Base-by-base conservation (phyloP, 164 flowering plant species). In the Magnolia changhungtana region DNA sequence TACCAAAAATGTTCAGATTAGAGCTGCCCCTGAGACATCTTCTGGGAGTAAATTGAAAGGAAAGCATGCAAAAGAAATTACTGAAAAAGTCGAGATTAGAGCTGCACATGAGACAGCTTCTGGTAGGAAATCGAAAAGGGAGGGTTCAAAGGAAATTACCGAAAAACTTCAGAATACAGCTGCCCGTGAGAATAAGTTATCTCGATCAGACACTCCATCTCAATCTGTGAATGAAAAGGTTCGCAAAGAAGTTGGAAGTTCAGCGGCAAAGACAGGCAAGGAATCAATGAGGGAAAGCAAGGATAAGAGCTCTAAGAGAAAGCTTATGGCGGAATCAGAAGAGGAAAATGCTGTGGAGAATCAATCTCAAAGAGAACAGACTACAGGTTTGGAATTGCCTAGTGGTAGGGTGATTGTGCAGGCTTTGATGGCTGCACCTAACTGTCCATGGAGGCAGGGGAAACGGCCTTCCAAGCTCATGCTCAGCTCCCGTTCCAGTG, bases 391-490 rank as follows among this genome's bases (percentile, higher is more conserved):
- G 61, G 77, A 72, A 23, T 21, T 8, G 71, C 9, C 9, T 19
- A 69, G 24, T 16, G 81, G 78, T 2, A 81, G 80, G 78, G 74
- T 75, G 74, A 67, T 84, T 67, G 91, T 86, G 77, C 84, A 71
- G 73, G 90, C 82, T 71, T 74, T 87, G 75, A 85, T 84, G 90
- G 89, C 91, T 86, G 81, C 85, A 67, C 72, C 81, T 63, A 67
- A 78, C 63, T 84, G 87, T 82, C 89, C 90, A 6, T 82, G 86
- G 90, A 83, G 77, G 67, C 80, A 84, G 74, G 85, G 80, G 7
- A 85, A 82, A 64, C 63, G 24, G 63, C 45, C 4, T 4, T 63
- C 20, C 11, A 71, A 51, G 13, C 18, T 31, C 9, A 55, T 72
- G 52, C 69, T 45, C 24, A 78, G 61, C 16, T 2, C 61, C 61